Conservation (phyloP, 768 basidiomycete genomes). For the Boletus tylopilopsis region DNA sequence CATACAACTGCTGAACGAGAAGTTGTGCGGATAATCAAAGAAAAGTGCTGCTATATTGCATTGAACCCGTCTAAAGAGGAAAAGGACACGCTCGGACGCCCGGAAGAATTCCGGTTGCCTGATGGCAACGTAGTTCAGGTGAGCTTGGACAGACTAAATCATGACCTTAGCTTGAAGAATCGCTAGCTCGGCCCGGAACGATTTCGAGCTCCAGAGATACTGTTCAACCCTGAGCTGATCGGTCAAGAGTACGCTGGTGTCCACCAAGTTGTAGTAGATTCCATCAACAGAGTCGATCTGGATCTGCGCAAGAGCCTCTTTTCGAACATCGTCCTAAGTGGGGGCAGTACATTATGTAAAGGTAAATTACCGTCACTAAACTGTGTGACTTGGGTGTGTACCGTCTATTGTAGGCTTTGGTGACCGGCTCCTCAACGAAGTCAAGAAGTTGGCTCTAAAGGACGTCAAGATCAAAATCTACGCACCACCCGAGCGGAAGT, state of each 20-base stretch:
- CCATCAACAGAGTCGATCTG: constrained; percentile 92
- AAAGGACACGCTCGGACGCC: constrained; percentile 75
- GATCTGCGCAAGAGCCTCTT: constrained; percentile 94
- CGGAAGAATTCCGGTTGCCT: constrained; percentile 88
- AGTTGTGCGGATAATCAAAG: constrained; percentile 95
- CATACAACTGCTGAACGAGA: constrained; percentile 97
- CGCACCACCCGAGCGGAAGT: constrained; percentile 98
- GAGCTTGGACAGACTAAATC: constrained; percentile 21
- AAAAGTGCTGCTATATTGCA: constrained; percentile 96
- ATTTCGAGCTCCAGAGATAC: constrained; percentile 94
- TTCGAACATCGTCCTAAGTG: constrained; percentile 94
- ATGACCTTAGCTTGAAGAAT: constrained; percentile 11
- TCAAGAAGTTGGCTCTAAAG: constrained; percentile 92
- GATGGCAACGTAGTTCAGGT: constrained; percentile 94
- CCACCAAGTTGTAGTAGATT: constrained; percentile 98
- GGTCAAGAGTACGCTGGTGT: constrained; percentile 96
- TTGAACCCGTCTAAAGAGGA: constrained; percentile 93
- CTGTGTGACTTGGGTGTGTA: constrained; percentile 17
- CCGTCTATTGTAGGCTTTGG: constrained; percentile 67
- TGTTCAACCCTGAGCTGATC: constrained; percentile 96
- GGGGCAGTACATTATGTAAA: constrained; percentile 92
- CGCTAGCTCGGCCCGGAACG: constrained; percentile 87
- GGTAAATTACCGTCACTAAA: constrained; percentile 45
- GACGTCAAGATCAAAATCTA: constrained; percentile 99
- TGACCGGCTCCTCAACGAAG: constrained; percentile 92